A percentile compares a stretch with the other conserved stretches of the same genome.
Evolutionary conservation across 2,329 filamentous ascomycete species (phyloP).

Genomic region (Lecanicillium sp.): DNA sequence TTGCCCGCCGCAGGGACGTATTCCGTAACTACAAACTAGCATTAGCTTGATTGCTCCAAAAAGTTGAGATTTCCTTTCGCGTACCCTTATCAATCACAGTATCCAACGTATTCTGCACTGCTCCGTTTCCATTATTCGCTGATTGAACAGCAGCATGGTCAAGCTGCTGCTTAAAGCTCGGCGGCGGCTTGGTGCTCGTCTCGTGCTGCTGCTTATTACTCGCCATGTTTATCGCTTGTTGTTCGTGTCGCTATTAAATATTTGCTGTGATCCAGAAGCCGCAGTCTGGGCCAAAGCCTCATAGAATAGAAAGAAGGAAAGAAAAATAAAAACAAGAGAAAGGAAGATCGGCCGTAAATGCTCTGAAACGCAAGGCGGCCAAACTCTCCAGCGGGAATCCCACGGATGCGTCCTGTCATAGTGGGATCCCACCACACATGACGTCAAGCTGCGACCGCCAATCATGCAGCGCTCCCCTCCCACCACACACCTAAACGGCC

Average conservation of each 20-base stretch:
- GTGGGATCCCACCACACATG: constrained; percentile 9
- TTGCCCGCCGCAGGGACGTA: constrained; percentile 34
- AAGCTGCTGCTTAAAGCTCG: constrained; percentile 34
- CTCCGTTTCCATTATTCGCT: constrained; percentile 20
- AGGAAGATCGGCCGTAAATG: too few species aligned
- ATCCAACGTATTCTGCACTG: constrained; percentile 19
- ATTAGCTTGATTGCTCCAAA: background rate
- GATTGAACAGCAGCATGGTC: constrained; percentile 34
- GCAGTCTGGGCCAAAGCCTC: too few species aligned
- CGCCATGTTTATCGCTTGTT: too few species aligned
- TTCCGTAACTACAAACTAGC: constrained; percentile 34
- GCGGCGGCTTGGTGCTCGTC: constrained; percentile 8
- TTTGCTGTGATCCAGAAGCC: too few species aligned
- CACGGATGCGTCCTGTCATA: constrained; percentile 7
- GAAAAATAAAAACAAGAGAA: too few species aligned
- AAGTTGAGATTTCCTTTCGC: constrained; percentile 3
- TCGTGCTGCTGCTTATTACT: too few species aligned
- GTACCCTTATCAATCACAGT: constrained; percentile 36
- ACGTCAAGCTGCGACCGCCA: constrained; percentile 10
- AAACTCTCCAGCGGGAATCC: too few species aligned
- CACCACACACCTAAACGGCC: constrained; percentile 1
- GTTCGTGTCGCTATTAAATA: too few species aligned
- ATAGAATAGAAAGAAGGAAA: too few species aligned
- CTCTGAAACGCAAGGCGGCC: too few species aligned
- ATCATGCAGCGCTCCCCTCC: background rate